Evolutionary conservation across 495 filamentous ascomycete genomes (phyloP).

Genomic region (Poronia punctata): DNA sequence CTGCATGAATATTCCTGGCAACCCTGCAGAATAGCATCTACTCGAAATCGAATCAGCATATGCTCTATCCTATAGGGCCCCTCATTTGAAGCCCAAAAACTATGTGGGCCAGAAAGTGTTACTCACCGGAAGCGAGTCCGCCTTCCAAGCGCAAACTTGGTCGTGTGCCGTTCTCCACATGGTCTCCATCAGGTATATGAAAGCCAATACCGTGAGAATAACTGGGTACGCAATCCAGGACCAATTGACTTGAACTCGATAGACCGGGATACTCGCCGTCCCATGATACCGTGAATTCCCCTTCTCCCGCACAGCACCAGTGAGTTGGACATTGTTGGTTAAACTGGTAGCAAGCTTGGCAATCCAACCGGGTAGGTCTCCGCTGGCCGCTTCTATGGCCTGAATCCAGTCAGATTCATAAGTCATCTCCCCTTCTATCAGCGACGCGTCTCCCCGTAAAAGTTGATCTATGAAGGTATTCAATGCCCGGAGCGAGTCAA

Average conservation of each 20-base stretch:
- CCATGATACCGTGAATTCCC: slow-evolving; percentile 17
- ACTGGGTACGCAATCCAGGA: slow-evolving; percentile 33
- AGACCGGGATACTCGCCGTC: slow-evolving; percentile 21
- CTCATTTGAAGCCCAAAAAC: too few species aligned
- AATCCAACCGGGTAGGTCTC: slow-evolving; percentile 24
- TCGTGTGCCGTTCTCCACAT: slow-evolving; percentile 24
- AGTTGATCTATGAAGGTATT: slow-evolving; percentile 25
- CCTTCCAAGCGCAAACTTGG: slow-evolving; percentile 31
- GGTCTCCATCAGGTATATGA: slow-evolving; percentile 29
- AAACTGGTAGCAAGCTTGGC: slow-evolving; percentile 23
- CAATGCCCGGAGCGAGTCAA: slow-evolving; percentile 22
- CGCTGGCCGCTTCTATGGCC: slow-evolving; percentile 27
- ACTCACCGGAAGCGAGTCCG: slow-evolving; percentile 24
- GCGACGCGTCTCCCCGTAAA: slow-evolving; percentile 22
- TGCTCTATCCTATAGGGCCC: too few species aligned
- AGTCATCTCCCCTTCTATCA: slow-evolving; percentile 14
- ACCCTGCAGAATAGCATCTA: slow-evolving; percentile 31
- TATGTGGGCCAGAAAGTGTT: background rate
- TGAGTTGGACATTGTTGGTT: slow-evolving; percentile 27
- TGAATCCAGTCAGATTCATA: slow-evolving; percentile 36
- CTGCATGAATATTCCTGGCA: slow-evolving; percentile 25
- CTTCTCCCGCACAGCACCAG: slow-evolving; percentile 12
- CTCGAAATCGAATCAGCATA: background rate
- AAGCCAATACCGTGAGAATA: slow-evolving; percentile 24
- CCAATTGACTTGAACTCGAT: slow-evolving; percentile 30